phyloP scores from a whole-genome alignment of 257 asterid species.

The Ajuga chamaepitys region DNA sequence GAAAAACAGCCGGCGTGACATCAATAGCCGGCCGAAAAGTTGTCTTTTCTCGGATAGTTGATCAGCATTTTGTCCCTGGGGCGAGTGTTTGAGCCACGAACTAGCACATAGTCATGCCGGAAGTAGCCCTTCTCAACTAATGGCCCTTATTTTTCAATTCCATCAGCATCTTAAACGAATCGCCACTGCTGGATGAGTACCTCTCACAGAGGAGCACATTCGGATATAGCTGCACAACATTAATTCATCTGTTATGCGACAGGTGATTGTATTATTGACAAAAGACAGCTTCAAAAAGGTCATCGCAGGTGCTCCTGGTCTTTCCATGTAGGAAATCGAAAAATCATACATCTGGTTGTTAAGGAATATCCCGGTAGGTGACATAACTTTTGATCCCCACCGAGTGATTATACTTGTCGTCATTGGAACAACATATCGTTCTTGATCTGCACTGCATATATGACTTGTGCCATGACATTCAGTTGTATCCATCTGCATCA shows the following conservation, averaged over 20 bases:
- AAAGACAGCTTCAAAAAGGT: too few relatives aligned
- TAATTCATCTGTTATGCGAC: not conserved
- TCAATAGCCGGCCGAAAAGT: constrained; percentile 15
- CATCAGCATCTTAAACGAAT: not conserved
- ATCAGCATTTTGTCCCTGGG: constrained; percentile 3
- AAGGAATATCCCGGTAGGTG: constrained; percentile 46
- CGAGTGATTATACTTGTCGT: constrained; percentile 27
- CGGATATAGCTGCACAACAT: constrained; percentile 9
- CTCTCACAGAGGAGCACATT: constrained; percentile 2
- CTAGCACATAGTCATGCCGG: constrained; percentile 1
- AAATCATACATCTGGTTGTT: constrained; percentile 53
- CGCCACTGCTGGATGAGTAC: not conserved
- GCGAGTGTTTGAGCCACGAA: constrained; percentile 7
- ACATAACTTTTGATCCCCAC: constrained; percentile 31
- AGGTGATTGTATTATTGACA: too few relatives aligned
- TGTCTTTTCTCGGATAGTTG: constrained; percentile 18
- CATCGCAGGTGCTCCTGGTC: constrained; percentile 45
- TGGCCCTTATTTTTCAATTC: constrained; percentile 16
- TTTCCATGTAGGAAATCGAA: constrained; percentile 28
- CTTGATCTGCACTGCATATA: constrained; percentile 28
- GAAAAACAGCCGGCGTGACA: not conserved
- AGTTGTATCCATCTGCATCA: constrained; percentile 37
- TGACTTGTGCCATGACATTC: constrained; percentile 42
- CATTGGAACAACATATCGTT: constrained; percentile 38
- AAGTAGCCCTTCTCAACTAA: not conserved